Conservation (phyloP, 306 rosid genomes). For the Mimosa bimucronata region DNA sequence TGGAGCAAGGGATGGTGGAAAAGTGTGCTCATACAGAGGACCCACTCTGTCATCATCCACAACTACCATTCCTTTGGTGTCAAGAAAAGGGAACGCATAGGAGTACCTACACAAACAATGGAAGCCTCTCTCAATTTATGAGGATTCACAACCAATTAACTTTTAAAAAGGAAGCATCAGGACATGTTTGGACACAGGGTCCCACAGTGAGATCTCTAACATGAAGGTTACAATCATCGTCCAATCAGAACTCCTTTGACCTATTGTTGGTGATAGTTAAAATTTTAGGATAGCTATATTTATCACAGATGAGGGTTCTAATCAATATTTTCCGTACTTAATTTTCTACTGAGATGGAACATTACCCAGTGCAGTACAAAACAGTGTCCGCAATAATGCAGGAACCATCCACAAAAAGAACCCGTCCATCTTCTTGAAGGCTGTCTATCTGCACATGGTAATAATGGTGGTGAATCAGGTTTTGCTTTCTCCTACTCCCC, state of each 20-base stretch:
- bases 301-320: neutral
- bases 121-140: conserved; percentile 29
- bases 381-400: conserved; percentile 69
- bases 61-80: conserved; percentile 89
- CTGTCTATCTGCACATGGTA: conserved; percentile 69
- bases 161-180: conserved; percentile 18
- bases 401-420: conserved; percentile 72
- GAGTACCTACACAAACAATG: conserved; percentile 71
- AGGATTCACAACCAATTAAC: conserved; percentile 28
- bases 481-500: neutral
- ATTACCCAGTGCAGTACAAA: conserved; percentile 89
- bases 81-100: conserved; percentile 91
- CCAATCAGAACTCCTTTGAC: conserved; percentile 36
- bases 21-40: conserved; percentile 92
- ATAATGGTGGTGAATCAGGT: conserved; percentile 8
- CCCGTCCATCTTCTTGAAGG: conserved; percentile 79
- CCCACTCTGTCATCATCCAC: conserved; percentile 94
- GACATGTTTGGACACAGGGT: conserved; percentile 36
- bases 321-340: neutral
- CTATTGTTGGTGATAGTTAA: conserved; percentile 9
- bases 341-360: neutral
- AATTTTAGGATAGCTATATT: neutral
- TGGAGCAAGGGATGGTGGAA: conserved; percentile 93
- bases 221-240: conserved; percentile 39
- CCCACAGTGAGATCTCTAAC: conserved; percentile 39